A percentile compares a stretch with the other conserved stretches of the same genome.
phyloP scores from a whole-genome alignment of 345 rosid genomes.

The Eucalyptus fibrosa region DNA sequence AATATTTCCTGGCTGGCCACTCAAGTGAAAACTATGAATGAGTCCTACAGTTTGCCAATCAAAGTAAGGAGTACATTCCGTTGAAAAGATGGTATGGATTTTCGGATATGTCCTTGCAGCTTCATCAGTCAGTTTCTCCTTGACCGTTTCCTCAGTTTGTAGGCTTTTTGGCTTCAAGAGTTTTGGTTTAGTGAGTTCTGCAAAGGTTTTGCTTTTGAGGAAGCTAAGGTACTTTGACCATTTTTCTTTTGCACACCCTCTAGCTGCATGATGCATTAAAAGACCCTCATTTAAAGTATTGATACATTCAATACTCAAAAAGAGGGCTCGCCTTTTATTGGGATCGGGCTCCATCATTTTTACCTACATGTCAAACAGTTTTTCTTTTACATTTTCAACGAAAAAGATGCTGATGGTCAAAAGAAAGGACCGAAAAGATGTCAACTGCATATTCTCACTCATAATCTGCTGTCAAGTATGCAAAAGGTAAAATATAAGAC shows the following conservation, averaged over 20 bases:
- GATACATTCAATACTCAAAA: constrained; percentile 74
- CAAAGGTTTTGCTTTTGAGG: constrained; percentile 87
- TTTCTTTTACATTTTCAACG: neutral
- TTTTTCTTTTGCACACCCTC: constrained; percentile 76
- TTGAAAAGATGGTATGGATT: constrained; percentile 89
- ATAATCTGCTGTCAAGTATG: neutral
- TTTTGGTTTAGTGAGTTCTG: constrained; percentile 70
- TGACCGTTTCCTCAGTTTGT: constrained; percentile 9
- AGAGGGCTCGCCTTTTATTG: constrained; percentile 35
- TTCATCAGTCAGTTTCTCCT: constrained; percentile 22
- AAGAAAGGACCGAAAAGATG: neutral
- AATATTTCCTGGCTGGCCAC: constrained; percentile 93
- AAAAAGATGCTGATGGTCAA: neutral
- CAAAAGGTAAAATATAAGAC: neutral
- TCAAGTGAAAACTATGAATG: constrained; percentile 78
- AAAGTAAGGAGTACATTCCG: constrained; percentile 85
- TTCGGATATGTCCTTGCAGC: constrained; percentile 42
- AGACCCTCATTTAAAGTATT: constrained; percentile 91
- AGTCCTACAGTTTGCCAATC: constrained; percentile 99
- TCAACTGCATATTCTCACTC: neutral
- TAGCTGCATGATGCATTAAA: constrained; percentile 54
- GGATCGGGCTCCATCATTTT: constrained; percentile 55
- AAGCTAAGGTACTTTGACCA: constrained; percentile 91
- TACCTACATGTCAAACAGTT: constrained; percentile 29
- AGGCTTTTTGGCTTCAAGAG: constrained; percentile 15